A percentile compares a stretch with the other conserved stretches of the same genome.
Evolutionary conservation across 1,284 basidiomycete species (phyloP).

Genomic region (Dichomitus squalens): DNA sequence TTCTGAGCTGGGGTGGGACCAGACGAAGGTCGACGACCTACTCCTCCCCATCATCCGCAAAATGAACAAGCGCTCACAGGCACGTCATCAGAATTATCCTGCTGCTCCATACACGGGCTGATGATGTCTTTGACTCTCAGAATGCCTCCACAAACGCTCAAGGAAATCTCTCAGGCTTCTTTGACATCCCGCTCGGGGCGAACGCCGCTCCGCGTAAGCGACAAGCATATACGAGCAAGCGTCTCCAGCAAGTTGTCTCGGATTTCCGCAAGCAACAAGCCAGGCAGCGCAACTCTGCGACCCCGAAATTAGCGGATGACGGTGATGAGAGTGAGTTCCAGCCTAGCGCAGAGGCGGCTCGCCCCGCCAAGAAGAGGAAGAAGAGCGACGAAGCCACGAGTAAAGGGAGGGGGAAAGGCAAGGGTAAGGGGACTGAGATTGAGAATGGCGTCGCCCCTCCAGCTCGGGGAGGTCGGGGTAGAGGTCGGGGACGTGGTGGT

Average conservation of each 20-base stretch:
- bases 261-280: slow-evolving; percentile 70
- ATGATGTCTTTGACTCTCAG: slow-evolving; percentile 34
- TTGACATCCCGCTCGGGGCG: slow-evolving; percentile 64
- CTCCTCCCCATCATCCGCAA: slow-evolving; percentile 93
- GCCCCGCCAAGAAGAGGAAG: slow-evolving; percentile 36
- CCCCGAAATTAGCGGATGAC: slow-evolving; percentile 25
- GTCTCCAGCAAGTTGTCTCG: slow-evolving; percentile 88
- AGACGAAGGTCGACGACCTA: slow-evolving; percentile 89
- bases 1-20: slow-evolving; percentile 86
- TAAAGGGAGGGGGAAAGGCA: slow-evolving; percentile 27
- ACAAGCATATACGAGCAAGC: slow-evolving; percentile 82
- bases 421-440: slow-evolving; percentile 13
- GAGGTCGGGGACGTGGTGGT: slow-evolving; percentile 19
- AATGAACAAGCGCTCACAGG: slow-evolving; percentile 80
- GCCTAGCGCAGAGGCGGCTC: slow-evolving; percentile 12
- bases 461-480: slow-evolving; percentile 14
- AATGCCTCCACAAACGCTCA: slow-evolving; percentile 72
- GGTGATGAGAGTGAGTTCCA: slow-evolving; percentile 1
- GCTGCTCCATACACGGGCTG: too few relatives aligned
- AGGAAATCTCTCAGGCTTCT: slow-evolving; percentile 64
- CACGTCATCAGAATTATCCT: slow-evolving; percentile 31
- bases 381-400: slow-evolving; percentile 28
- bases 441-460: neutral
- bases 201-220: slow-evolving; percentile 77
- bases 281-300: slow-evolving; percentile 15